Percentiles rank a stretch among this genome's conserved stretches.
Evolutionary conservation across 2,329 filamentous ascomycete species (phyloP).

Genomic region (Stenocarpella maydis): DNA sequence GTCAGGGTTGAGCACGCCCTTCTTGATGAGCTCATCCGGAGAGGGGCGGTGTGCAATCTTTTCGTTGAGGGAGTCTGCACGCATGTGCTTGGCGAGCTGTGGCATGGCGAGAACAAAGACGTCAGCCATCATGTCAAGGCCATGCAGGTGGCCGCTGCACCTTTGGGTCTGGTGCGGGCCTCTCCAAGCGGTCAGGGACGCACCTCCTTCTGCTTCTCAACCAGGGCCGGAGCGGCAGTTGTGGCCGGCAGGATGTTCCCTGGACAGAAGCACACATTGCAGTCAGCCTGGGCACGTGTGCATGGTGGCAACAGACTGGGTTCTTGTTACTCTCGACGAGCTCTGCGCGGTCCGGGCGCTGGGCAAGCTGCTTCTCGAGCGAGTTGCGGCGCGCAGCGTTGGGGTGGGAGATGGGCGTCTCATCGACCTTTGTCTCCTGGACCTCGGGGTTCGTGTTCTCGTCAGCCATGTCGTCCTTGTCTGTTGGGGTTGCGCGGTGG

Average conservation of each 20-base stretch:
- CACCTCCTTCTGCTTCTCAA: conserved; percentile 80
- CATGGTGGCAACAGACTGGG: conserved; percentile 5
- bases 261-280: conserved; percentile 44
- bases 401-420: conserved; percentile 65
- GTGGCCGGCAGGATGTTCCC: conserved; percentile 88
- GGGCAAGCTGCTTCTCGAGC: conserved; percentile 75
- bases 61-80: conserved; percentile 84
- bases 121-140: neutral
- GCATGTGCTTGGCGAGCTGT: conserved; percentile 84
- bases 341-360: conserved; percentile 77
- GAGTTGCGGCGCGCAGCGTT: conserved; percentile 70
- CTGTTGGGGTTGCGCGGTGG: neutral
- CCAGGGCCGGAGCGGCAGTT: conserved; percentile 78
- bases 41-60: conserved; percentile 81
- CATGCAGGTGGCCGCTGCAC: no score
- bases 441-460: conserved; percentile 61
- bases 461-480: conserved; percentile 45
- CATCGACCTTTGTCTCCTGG: conserved; percentile 57
- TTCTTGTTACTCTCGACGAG: conserved; percentile 79
- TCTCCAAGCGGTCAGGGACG: conserved; percentile 36
- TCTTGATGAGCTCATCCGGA: conserved; percentile 78
- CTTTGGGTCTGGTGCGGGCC: neutral
- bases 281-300: conserved; percentile 12
- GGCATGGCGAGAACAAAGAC: neutral
- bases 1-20: conserved; percentile 73